Percentiles rank a stretch among this genome's conserved stretches.
phyloP scores from a whole-genome alignment of 768 basidiomycete genomes.

The Agrocybe pediades region DNA sequence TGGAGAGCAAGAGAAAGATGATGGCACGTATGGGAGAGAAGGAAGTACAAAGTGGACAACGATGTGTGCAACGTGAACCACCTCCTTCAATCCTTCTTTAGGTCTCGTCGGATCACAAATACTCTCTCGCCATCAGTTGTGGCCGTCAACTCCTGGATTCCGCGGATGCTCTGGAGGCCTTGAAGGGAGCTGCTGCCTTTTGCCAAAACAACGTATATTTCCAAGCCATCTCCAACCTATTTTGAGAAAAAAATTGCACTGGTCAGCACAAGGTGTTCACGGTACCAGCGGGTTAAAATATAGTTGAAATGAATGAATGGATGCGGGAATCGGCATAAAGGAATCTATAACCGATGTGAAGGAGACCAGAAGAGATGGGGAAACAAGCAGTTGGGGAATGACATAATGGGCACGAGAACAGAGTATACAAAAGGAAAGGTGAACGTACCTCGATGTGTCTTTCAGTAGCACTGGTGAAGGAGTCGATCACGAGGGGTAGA shows the following conservation, averaged over 20 bases:
- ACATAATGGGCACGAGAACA: conserved; percentile 8
- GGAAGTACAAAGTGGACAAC: conserved; percentile 17
- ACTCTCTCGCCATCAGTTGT: conserved; percentile 70
- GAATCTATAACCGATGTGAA: conserved; percentile 13
- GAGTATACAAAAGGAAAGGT: conserved; percentile 11
- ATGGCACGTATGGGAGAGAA: conserved; percentile 15
- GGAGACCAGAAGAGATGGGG: conserved; percentile 9
- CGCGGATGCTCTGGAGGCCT: conserved; percentile 54
- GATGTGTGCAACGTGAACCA: conserved; percentile 14
- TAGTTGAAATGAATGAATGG: not conserved
- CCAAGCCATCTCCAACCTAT: conserved; percentile 93
- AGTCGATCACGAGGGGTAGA: conserved; percentile 87
- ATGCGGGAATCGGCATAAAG: not conserved
- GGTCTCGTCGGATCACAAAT: conserved; percentile 73
- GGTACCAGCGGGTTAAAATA: conserved; percentile 5
- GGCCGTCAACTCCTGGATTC: conserved; percentile 64
- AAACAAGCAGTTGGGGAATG: conserved; percentile 1
- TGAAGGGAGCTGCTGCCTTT: conserved; percentile 59
- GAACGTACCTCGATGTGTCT: conserved; percentile 89
- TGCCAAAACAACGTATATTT: conserved; percentile 86
- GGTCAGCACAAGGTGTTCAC: conserved; percentile 16
- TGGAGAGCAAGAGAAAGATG: conserved; percentile 17
- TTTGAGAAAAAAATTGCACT: conserved; percentile 3
- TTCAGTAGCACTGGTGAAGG: conserved; percentile 96
- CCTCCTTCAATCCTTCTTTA: conserved; percentile 75